Evolutionary conservation across 768 basidiomycete species (phyloP).

Genomic region (Suillus occidentalis): DNA sequence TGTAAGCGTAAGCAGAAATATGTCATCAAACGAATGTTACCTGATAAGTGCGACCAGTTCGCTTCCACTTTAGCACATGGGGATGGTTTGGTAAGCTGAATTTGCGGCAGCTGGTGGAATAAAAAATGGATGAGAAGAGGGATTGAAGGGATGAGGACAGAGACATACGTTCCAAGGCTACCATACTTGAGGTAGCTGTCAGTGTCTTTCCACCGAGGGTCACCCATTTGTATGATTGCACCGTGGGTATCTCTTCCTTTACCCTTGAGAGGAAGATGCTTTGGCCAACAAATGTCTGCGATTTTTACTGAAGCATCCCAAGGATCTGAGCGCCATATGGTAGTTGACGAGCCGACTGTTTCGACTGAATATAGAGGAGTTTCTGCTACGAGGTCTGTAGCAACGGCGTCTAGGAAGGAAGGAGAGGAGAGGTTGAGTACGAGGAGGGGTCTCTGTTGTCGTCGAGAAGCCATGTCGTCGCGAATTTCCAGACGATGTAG

Average conservation of each 20-base stretch:
- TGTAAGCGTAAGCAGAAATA: constrained; percentile 6
- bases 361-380: constrained; percentile 63
- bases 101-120: constrained; percentile 46
- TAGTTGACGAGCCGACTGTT: constrained; percentile 58
- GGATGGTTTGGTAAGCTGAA: constrained; percentile 69
- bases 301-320: constrained; percentile 51
- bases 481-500: constrained; percentile 41
- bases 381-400: constrained; percentile 51
- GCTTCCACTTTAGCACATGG: constrained; percentile 70
- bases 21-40: constrained; percentile 31
- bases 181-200: constrained; percentile 58
- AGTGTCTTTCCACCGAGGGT: constrained; percentile 54
- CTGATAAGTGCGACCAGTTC: constrained; percentile 43
- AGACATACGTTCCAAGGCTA: constrained; percentile 50
- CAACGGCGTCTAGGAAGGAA: constrained; percentile 66
- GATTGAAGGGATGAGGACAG: constrained; percentile 1
- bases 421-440: constrained; percentile 60
- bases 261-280: constrained; percentile 46
- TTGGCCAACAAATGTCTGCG: constrained; percentile 70
- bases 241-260: constrained; percentile 53
- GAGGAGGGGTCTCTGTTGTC: constrained; percentile 40
- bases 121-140: constrained; percentile 11
- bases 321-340: constrained; percentile 56
- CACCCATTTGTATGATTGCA: constrained; percentile 58
- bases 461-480: constrained; percentile 21